These are phyloP conservation scores for Miscanthus lutarioriparius DNA, from an alignment of 176 grass and related monocot species.

Conservation along the genomic window DNA sequence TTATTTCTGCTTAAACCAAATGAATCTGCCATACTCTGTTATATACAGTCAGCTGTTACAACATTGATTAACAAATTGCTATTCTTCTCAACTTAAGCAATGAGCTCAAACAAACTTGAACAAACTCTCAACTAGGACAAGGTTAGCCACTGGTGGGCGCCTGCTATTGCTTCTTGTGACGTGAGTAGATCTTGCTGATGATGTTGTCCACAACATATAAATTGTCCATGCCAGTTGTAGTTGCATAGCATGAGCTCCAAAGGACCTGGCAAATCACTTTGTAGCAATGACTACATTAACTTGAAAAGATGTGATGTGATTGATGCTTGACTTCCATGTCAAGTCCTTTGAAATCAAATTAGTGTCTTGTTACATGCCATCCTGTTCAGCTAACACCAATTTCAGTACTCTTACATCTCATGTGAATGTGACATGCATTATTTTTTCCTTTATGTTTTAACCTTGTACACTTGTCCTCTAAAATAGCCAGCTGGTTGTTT, in stretches of 20 bases:
- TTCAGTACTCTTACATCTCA: background rate
- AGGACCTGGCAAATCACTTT: slow-evolving; percentile 5
- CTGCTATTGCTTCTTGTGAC: background rate
- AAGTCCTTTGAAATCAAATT: background rate
- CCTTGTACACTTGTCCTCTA: background rate
- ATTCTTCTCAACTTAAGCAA: background rate
- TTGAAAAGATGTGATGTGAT: background rate
- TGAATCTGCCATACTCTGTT: background rate
- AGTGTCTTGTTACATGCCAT: background rate
- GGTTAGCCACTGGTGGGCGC: background rate
- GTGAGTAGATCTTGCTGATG: background rate
- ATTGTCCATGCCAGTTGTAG: background rate
- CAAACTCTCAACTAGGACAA: background rate
- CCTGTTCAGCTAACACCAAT: background rate
- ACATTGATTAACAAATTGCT: background rate
- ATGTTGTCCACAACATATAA: background rate
- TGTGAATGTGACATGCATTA: background rate
- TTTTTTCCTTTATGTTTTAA: background rate
- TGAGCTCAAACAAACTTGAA: background rate
- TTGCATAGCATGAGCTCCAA: background rate
- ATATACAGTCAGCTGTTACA: background rate
- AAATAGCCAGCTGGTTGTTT: background rate
- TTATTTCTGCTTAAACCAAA: background rate
- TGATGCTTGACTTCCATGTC: background rate
- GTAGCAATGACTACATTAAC: background rate